phyloP scores from a whole-genome alignment of 352 stramenopile species.

The Pythium brassicae region DNA sequence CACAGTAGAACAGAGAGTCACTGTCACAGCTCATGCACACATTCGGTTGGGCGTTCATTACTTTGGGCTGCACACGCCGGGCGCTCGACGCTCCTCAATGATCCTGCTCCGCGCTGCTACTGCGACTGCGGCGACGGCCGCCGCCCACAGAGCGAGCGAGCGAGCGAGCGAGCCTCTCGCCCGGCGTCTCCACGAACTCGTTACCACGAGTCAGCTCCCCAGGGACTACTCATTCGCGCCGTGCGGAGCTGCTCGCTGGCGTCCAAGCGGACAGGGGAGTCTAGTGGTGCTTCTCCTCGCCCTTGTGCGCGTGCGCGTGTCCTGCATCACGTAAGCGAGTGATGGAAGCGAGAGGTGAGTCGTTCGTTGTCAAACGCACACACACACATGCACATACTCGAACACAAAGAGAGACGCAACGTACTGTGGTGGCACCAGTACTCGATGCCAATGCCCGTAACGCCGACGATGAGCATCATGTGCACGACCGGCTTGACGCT shows the following conservation, averaged over 20 bases:
- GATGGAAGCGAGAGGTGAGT: neutral
- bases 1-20: no score
- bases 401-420: conserved; percentile 2
- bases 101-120: no score
- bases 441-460: conserved; percentile 48
- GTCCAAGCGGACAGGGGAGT: neutral
- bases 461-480: conserved; percentile 72
- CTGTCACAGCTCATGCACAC: no score
- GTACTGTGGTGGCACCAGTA: conserved; percentile 69
- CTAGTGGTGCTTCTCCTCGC: conserved; percentile 59
- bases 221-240: neutral
- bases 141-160: no score
- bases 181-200: no score
- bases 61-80: no score
- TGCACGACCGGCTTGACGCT: conserved; percentile 64
- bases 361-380: neutral
- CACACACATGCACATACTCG: neutral
- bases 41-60: no score
- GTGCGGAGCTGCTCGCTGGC: neutral
- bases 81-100: no score
- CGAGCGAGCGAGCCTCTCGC: no score
- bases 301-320: conserved; percentile 45
- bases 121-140: no score
- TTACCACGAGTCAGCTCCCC: no score
- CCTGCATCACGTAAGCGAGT: conserved; percentile 12